A percentile compares a stretch with the other conserved stretches of the same genome.
phyloP scores from a whole-genome alignment of 208 protist genomes.

The Porcisia hertigi region DNA sequence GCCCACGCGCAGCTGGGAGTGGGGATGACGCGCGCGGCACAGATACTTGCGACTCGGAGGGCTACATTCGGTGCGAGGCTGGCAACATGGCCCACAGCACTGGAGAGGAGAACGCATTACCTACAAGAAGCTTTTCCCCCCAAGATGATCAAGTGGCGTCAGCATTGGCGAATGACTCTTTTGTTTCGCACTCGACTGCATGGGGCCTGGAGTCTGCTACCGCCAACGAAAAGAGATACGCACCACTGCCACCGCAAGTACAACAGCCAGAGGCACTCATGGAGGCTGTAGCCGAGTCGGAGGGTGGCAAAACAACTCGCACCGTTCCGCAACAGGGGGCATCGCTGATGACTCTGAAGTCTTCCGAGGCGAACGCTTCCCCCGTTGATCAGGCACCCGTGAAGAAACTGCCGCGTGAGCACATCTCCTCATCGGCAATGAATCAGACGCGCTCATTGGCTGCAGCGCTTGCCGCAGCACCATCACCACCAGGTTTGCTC shows the following conservation, averaged over 20 bases:
- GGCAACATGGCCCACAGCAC: not conserved
- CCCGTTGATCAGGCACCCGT: not conserved
- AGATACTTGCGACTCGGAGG: not conserved
- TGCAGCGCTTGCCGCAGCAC: slow-evolving; percentile 11
- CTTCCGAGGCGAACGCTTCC: not conserved
- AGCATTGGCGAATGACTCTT: not conserved
- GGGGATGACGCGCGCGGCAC: not conserved
- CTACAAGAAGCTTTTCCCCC: not conserved
- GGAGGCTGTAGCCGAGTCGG: not conserved
- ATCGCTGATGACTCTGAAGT: not conserved
- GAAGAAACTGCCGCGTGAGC: not conserved
- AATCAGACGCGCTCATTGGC: slow-evolving; percentile 3
- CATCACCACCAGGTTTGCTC: not conserved
- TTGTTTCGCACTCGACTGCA: not conserved
- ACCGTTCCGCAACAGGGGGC: not conserved
- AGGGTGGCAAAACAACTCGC: not conserved
- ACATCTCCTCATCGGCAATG: not conserved
- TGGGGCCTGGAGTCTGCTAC: not conserved
- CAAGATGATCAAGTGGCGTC: not conserved
- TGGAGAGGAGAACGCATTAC: not conserved
- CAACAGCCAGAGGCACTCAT: not conserved
- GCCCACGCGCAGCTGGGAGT: not conserved
- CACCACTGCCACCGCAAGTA: not conserved
- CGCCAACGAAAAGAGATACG: not conserved
- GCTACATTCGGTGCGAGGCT: not conserved